Evolutionary conservation across 257 asterid genomes (phyloP).

Genomic region (Solanum ossicruentum): DNA sequence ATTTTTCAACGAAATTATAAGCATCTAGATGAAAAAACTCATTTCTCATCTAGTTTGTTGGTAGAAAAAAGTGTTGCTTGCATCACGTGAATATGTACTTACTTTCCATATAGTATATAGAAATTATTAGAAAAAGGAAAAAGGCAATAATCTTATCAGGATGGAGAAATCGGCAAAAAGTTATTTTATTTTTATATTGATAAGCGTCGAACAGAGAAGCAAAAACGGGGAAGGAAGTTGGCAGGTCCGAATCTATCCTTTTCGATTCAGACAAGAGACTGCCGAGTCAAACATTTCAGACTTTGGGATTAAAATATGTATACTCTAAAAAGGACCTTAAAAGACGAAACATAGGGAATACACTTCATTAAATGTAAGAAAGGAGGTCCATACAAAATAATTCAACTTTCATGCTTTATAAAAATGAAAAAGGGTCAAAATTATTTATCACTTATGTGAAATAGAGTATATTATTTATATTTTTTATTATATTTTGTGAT

Average conservation of each 20-base stretch:
- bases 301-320: constrained; percentile 10
- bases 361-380: too few relatives aligned
- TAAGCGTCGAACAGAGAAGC: not conserved
- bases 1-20: too few relatives aligned
- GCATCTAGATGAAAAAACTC: too few relatives aligned
- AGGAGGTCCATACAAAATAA: too few relatives aligned
- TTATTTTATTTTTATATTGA: not conserved
- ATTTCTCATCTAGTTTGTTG: not conserved
- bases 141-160: not conserved
- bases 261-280: constrained; percentile 34
- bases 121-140: not conserved
- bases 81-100: not conserved
- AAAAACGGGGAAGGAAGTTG: not conserved
- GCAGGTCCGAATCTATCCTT: not conserved
- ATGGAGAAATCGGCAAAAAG: not conserved
- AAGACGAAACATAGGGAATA: too few relatives aligned
- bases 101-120: not conserved
- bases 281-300: constrained; percentile 42
- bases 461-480: too few relatives aligned
- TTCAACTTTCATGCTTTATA: too few relatives aligned
- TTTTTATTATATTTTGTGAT: too few relatives aligned
- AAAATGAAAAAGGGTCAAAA: too few relatives aligned
- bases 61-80: not conserved
- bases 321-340: not conserved
- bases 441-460: too few relatives aligned